These are phyloP conservation scores for Boechera retrofracta DNA, from an alignment of 345 rosid genomes.

Conservation along the genomic window DNA sequence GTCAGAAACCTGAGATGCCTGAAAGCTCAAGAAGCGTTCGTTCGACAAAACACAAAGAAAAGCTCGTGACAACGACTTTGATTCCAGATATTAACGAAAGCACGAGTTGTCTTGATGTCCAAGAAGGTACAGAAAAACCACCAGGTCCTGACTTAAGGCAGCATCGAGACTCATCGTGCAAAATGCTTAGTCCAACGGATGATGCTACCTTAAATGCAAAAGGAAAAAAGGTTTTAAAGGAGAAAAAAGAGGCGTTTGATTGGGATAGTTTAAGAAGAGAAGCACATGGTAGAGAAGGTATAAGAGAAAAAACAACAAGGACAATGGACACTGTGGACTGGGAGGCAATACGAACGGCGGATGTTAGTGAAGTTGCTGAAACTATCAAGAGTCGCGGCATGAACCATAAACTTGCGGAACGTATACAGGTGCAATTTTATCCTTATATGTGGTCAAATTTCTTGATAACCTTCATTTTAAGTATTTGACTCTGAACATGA, in stretches of 20 bases:
- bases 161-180: constrained; percentile 40
- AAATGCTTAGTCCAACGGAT: constrained; percentile 53
- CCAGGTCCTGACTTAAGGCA: constrained; percentile 46
- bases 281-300: constrained; percentile 53
- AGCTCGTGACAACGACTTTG: constrained; percentile 38
- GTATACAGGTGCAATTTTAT: constrained; percentile 70
- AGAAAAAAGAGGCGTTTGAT: constrained; percentile 55
- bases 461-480: not conserved
- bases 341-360: constrained; percentile 76
- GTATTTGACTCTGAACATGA: constrained; percentile 30
- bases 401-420: constrained; percentile 84
- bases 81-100: constrained; percentile 52
- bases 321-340: constrained; percentile 88
- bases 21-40: constrained; percentile 35
- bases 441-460: not conserved
- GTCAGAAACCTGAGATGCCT: constrained; percentile 40
- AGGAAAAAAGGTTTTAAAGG: constrained; percentile 57
- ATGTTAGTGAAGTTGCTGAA: constrained; percentile 64
- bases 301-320: constrained; percentile 60
- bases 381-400: constrained; percentile 89
- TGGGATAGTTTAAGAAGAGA: constrained; percentile 87
- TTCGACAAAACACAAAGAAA: constrained; percentile 45
- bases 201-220: constrained; percentile 51
- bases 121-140: constrained; percentile 41
- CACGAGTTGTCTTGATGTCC: constrained; percentile 43